phyloP scores from a whole-genome alignment of 805 yeast species.

The Monosporozyma aerobia region DNA sequence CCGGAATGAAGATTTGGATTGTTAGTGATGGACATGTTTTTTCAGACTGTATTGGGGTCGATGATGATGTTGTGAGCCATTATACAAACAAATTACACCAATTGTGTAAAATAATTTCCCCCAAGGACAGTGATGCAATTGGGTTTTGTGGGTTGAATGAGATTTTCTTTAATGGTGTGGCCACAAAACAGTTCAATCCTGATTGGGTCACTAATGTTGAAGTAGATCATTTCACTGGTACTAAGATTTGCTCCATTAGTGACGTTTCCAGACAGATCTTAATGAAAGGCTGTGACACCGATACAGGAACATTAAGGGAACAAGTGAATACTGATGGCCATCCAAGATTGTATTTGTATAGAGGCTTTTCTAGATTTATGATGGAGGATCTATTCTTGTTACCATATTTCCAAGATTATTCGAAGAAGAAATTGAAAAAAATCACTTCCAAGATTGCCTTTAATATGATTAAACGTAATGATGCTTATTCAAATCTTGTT shows the following conservation, averaged over 20 bases:
- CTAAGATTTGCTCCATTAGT: constrained; percentile 31
- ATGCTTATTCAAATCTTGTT: constrained; percentile 55
- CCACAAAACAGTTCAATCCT: constrained; percentile 21
- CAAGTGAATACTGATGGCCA: constrained; percentile 50
- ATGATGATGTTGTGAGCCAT: constrained; percentile 42
- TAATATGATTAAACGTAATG: constrained; percentile 57
- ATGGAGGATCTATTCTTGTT: constrained; percentile 44
- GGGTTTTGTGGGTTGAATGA: constrained; percentile 37
- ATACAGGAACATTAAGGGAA: constrained; percentile 55
- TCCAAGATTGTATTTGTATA: constrained; percentile 42
- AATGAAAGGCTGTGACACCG: constrained; percentile 40
- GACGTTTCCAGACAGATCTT: constrained; percentile 34
- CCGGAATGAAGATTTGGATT: constrained; percentile 47
- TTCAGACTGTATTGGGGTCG: constrained; percentile 55
- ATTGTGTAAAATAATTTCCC: constrained; percentile 34
- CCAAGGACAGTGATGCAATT: constrained; percentile 24
- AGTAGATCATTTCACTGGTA: constrained; percentile 32
- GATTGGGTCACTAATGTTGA: constrained; percentile 24
- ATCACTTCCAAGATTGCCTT: constrained; percentile 45
- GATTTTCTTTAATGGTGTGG: constrained; percentile 29
- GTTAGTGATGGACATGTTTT: constrained; percentile 61
- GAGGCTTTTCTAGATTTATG: constrained; percentile 56
- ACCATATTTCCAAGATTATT: constrained; percentile 30
- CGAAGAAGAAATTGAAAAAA: constrained; percentile 43
- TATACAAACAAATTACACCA: constrained; percentile 38